Evolutionary conservation across 129 eudicot genomes (phyloP), one percentile per base, ranked within the genome.

Genomic region (Deinandra increscens): DNA sequence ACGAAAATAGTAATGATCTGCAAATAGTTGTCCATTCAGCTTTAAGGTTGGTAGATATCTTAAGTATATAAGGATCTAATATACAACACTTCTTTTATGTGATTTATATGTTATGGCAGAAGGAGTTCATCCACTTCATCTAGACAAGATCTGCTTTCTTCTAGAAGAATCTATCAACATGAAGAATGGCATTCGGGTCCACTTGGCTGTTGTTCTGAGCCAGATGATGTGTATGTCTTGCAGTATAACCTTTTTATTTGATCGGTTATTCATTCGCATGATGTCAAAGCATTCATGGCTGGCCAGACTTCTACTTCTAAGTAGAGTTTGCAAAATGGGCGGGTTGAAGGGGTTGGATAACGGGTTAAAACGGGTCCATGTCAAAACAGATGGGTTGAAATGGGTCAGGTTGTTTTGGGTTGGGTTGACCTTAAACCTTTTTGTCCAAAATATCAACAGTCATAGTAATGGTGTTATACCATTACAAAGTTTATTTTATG

Each of bases 151-250:
- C 70, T 88, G 77, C 80, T 81, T 6, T 79, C 86, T 37, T 78
- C 80, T 60, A 77, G 79, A 78, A 81, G 86, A 65, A 77, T 83
- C 58, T n/a, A 43, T 75, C 81, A 51, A 13, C 60, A 68, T 7
- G 86, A 84, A 44, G 96, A 85, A 50, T 91, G 98, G 98, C 90
- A 91, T 73, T 76, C 89, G 4, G 89, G 83, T 79, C 63, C 89
- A 68, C 88, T 91, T 34, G 95, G 90, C 72, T 91, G 98, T 73
- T 91, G 95, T 78, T 88, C 95, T 46, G 89, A 82, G 70, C 98
- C 98, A 55, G 69, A n/a, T 84, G 59, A 77, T 88, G 70, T 91
- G 98, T 91, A 91, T 66, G 97, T 78, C 42, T 38, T 51, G 17
- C 75, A 83, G 86, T 82, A 81, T 70, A 19, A 31, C 49, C 43